Evolutionary conservation across 148 eudicot species (phyloP), one percentile per base, ranked within the genome.

Genomic region (Arctostaphylos glauca): DNA sequence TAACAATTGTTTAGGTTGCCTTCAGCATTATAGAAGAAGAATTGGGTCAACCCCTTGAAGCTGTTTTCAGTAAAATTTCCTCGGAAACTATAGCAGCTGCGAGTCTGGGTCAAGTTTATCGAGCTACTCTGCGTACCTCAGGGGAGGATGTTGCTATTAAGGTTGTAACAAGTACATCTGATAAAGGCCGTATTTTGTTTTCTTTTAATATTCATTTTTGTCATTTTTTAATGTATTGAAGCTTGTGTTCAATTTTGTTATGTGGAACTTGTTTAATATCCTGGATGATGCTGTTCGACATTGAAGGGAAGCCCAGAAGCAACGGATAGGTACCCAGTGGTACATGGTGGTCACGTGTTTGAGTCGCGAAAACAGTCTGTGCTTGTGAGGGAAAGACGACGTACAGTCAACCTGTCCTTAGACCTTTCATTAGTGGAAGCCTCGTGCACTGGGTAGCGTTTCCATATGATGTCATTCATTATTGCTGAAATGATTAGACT

Each of bases 101-200:
- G 79, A 94, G 99, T 92, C 88, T 96, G 85, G 98, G 98, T 83
- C 99, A 96, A 90, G 98, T 96, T 85, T 96, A 94, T 83, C 93
- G 98, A 74, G 99, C 98, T 84, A 94, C 98, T 64, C 90, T 96
- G 62, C 97, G 97, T 76, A 81, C 94, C 41, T 87, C 97, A 25
- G 99, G 99, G 70, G 98, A 96, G 75, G 97, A 96, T 72, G 99
- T 94, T 88, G 99, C 99, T 67, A 96, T 96, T 83, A 96, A 96
- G 99, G 99, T 96, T 80, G 81, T 64, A 79, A 46, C 50, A 74
- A 18, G 53, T 60, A 62, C 54, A 41, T 79, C 68, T 60, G 80
- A 54, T 78, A 74, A 77, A 83, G 50, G n/a, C 23, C 70, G 68
- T 77, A 5, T 43, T 41, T 46, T 68, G 9, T 53, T 68, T 64